Conservation (phyloP, 805 yeast genomes). For the Starmerella bacillaris region DNA sequence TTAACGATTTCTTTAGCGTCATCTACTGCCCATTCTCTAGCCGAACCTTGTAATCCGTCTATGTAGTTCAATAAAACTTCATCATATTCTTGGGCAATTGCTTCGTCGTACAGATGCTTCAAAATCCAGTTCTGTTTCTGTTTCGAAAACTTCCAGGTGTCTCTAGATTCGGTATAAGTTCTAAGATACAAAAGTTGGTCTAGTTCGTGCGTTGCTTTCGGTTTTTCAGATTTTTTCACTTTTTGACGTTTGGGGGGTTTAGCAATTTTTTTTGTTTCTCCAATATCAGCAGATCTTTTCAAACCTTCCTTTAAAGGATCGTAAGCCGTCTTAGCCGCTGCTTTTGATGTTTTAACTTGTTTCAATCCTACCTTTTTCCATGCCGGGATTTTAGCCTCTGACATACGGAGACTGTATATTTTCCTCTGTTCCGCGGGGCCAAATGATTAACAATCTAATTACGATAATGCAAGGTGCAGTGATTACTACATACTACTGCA, state of each 20-base stretch:
- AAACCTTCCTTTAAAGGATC: conserved; percentile 19
- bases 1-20: conserved; percentile 32
- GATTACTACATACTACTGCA: too few species aligned
- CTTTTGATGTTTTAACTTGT: conserved; percentile 24
- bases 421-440: not conserved
- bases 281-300: conserved; percentile 16
- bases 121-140: conserved; percentile 77
- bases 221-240: conserved; percentile 46
- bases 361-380: conserved; percentile 62
- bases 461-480: too few species aligned
- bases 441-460: not conserved
- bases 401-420: conserved; percentile 3
- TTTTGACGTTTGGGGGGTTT: conserved; percentile 57
- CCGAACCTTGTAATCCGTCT: conserved; percentile 51
- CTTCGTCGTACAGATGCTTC: conserved; percentile 32
- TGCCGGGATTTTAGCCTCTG: conserved; percentile 37
- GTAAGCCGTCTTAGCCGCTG: conserved; percentile 17
- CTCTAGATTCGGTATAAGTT: conserved; percentile 37
- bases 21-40: conserved; percentile 37
- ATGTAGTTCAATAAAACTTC: conserved; percentile 35
- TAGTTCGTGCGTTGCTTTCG: conserved; percentile 51
- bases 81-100: conserved; percentile 37
- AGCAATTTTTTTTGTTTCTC: conserved; percentile 18
- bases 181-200: conserved; percentile 54
- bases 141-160: conserved; percentile 66